Evolutionary conservation across 208 protist species (phyloP).

Genomic region (Entamoeba histolytica): DNA sequence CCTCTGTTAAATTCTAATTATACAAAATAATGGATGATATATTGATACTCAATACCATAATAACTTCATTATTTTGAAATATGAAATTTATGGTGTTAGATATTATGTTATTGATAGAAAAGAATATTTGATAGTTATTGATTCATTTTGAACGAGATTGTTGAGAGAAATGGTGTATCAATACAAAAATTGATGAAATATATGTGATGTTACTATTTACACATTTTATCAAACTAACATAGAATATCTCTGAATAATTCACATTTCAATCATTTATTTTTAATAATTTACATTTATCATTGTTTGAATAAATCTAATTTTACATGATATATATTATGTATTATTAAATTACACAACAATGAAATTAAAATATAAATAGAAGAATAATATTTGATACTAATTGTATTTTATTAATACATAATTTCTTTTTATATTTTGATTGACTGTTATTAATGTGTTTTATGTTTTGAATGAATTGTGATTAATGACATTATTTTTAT

Average conservation of each 20-base stretch:
- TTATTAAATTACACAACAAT: no score
- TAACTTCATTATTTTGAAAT: neutral
- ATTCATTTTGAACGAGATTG: neutral
- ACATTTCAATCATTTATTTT: no score
- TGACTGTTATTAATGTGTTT: no score
- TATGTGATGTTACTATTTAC: neutral
- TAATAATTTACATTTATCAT: no score
- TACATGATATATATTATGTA: no score
- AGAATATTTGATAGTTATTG: neutral
- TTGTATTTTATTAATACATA: no score
- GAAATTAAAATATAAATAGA: no score
- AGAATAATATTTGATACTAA: no score
- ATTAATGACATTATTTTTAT: no score
- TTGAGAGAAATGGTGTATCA: neutral
- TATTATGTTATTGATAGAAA: neutral
- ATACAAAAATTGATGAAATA: neutral
- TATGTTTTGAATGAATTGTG: no score
- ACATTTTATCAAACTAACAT: neutral
- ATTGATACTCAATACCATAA: neutral
- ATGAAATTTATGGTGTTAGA: neutral
- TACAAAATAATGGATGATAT: neutral
- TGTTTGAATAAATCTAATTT: no score
- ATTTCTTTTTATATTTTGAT: no score
- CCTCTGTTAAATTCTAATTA: neutral
- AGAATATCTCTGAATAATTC: neutral